Evolutionary conservation across 108 stramenopile genomes (phyloP).

Genomic region (Hondaea fermentalgiana): DNA sequence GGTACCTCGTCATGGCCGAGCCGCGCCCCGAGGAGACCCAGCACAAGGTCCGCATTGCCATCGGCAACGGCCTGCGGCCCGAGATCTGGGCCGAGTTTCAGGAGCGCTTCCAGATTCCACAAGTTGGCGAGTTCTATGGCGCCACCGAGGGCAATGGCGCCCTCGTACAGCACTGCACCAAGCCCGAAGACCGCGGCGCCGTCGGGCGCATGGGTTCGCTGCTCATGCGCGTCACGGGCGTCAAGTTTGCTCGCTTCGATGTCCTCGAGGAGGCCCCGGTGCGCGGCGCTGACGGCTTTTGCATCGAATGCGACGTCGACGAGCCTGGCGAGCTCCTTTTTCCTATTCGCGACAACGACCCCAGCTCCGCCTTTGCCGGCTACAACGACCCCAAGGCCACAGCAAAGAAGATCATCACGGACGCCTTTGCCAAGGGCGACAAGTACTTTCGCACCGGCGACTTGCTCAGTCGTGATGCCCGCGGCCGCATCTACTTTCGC

Average conservation of each 20-base stretch:
- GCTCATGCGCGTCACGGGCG: neutral
- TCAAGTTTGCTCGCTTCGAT: slow-evolving; percentile 31
- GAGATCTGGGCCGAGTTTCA: slow-evolving; percentile 47
- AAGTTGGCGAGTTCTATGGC: slow-evolving; percentile 49
- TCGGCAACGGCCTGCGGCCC: slow-evolving; percentile 54
- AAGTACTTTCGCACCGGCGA: slow-evolving; percentile 48
- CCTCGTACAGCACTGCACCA: neutral
- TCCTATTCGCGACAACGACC: slow-evolving; percentile 35
- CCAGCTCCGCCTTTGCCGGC: slow-evolving; percentile 38
- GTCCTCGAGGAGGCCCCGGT: slow-evolving; percentile 24
- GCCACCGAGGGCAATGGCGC: slow-evolving; percentile 50
- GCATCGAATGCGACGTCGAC: slow-evolving; percentile 21
- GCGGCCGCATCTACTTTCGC: slow-evolving; percentile 43
- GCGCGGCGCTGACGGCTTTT: slow-evolving; percentile 33
- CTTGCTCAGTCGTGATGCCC: slow-evolving; percentile 31
- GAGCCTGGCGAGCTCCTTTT: slow-evolving; percentile 48
- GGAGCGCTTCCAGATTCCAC: slow-evolving; percentile 29
- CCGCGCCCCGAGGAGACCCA: neutral
- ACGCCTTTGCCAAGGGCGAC: slow-evolving; percentile 39
- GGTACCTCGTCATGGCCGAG: slow-evolving; percentile 24
- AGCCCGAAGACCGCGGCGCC: slow-evolving; percentile 22
- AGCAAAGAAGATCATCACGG: slow-evolving; percentile 38
- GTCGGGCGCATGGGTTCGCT: slow-evolving; percentile 46
- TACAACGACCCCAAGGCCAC: slow-evolving; percentile 45
- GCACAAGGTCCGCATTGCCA: slow-evolving; percentile 34